Evolutionary conservation across 1,139 yeast genomes (phyloP).

Genomic region (Sugiyamaella grinbergsii): DNA sequence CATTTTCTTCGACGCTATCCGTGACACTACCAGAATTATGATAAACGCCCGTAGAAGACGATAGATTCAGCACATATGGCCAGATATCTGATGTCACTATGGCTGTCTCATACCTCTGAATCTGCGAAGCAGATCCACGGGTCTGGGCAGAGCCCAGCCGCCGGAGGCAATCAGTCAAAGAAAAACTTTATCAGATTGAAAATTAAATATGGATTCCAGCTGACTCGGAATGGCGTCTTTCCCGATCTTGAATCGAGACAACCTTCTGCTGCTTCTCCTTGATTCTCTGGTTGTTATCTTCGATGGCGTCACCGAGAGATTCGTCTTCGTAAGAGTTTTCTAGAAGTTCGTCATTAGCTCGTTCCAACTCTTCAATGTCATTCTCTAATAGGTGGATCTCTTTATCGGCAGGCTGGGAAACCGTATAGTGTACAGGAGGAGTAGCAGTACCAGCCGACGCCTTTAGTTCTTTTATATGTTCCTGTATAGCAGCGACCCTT

Average conservation of each 20-base stretch:
- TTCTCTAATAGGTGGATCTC: conserved; percentile 11
- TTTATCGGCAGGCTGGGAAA: neutral
- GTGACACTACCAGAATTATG: too few species aligned
- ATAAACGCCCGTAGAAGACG: too few species aligned
- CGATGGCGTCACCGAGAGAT: conserved; percentile 11
- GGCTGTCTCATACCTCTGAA: too few species aligned
- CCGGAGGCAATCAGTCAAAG: conserved; percentile 12
- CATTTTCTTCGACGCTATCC: too few species aligned
- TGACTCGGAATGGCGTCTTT: neutral
- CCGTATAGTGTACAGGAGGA: neutral
- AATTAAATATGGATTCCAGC: conserved; percentile 13
- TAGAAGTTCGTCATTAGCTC: conserved; percentile 14
- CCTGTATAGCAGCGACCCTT: conserved; percentile 29
- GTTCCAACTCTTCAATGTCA: conserved; percentile 11
- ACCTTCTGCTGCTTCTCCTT: conserved; percentile 2
- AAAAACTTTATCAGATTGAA: conserved; percentile 17
- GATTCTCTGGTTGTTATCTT: conserved; percentile 6
- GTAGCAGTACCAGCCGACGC: neutral
- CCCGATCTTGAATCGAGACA: neutral
- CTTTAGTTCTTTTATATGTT: conserved; percentile 18
- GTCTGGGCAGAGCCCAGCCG: conserved; percentile 6
- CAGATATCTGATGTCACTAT: too few species aligned
- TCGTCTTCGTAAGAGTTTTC: conserved; percentile 15
- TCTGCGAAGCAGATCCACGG: conserved; percentile 1
- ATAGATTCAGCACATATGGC: too few species aligned